These are phyloP conservation scores for Boletus eberwhitei DNA, from an alignment of 768 basidiomycete species.

Conservation along the genomic window DNA sequence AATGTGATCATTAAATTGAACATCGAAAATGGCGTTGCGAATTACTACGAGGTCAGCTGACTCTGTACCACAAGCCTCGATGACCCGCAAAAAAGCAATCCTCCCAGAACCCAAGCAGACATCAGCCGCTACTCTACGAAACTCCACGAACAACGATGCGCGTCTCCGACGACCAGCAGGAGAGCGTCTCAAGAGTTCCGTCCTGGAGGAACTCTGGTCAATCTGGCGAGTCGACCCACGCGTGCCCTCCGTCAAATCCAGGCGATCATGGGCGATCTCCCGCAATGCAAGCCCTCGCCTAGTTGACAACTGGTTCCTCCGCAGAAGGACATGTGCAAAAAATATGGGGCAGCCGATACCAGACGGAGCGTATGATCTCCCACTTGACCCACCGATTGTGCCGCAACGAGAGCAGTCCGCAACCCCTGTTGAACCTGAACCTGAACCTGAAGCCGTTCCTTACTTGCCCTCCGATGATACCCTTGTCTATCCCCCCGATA, in stretches of 20 bases:
- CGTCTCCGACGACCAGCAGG: constrained; percentile 3
- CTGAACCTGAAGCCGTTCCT: not conserved
- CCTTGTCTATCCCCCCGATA: constrained; percentile 9
- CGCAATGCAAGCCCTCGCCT: constrained; percentile 18
- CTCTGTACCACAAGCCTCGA: not conserved
- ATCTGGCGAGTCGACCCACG: constrained; percentile 30
- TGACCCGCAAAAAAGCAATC: constrained; percentile 9
- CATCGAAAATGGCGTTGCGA: not conserved
- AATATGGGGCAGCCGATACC: constrained; percentile 18
- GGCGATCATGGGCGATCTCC: constrained; percentile 26
- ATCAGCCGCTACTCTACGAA: not conserved
- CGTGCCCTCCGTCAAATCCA: constrained; percentile 27
- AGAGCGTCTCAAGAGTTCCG: constrained; percentile 10
- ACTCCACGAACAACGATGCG: not conserved
- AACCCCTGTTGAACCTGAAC: not conserved
- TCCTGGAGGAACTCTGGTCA: constrained; percentile 27
- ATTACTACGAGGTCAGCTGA: constrained; percentile 13
- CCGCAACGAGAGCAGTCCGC: constrained; percentile 14
- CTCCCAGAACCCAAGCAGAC: not conserved
- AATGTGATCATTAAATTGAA: not conserved
- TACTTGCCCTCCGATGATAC: constrained; percentile 27
- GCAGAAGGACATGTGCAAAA: constrained; percentile 25
- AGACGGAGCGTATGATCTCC: constrained; percentile 22
- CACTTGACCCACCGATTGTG: constrained; percentile 1
- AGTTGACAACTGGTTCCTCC: constrained; percentile 27